A percentile compares a stretch with the other conserved stretches of the same genome.
Conservation (phyloP, 116 monocot genomes). For the Dioscorea cayenensis region DNA sequence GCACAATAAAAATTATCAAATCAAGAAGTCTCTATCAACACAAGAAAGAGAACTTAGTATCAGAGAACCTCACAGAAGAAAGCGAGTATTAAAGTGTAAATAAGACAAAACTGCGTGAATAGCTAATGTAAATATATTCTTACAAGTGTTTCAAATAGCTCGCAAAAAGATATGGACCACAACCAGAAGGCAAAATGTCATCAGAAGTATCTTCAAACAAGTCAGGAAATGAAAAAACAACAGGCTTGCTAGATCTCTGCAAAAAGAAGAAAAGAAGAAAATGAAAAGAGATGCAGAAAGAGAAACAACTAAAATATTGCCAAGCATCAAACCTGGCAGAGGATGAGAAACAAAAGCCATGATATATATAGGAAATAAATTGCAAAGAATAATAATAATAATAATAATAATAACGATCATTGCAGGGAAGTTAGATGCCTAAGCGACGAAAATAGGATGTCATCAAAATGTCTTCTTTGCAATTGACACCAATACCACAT, state of each 20-base stretch:
- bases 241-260: slow-evolving; percentile 51
- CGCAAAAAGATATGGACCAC: slow-evolving; percentile 66
- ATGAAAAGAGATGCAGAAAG: background rate
- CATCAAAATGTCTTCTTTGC: too few species aligned
- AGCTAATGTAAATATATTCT: background rate
- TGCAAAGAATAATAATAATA: too few species aligned
- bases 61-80: background rate
- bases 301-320: slow-evolving; percentile 1
- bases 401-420: too few species aligned
- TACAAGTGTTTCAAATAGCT: slow-evolving; percentile 85
- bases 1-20: background rate
- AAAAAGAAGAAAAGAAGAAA: slow-evolving; percentile 7
- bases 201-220: slow-evolving; percentile 59
- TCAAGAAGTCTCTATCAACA: background rate
- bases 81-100: background rate
- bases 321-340: background rate
- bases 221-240: slow-evolving; percentile 55
- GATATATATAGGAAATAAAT: background rate
- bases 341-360: background rate
- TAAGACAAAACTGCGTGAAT: background rate
- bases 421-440: too few species aligned
- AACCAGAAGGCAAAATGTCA: slow-evolving; percentile 53
- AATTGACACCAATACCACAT: too few species aligned
- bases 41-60: background rate
- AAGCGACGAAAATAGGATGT: too few species aligned